Conservation (phyloP, 768 basidiomycete genomes). For the Phlebiopsis flavidoalba region DNA sequence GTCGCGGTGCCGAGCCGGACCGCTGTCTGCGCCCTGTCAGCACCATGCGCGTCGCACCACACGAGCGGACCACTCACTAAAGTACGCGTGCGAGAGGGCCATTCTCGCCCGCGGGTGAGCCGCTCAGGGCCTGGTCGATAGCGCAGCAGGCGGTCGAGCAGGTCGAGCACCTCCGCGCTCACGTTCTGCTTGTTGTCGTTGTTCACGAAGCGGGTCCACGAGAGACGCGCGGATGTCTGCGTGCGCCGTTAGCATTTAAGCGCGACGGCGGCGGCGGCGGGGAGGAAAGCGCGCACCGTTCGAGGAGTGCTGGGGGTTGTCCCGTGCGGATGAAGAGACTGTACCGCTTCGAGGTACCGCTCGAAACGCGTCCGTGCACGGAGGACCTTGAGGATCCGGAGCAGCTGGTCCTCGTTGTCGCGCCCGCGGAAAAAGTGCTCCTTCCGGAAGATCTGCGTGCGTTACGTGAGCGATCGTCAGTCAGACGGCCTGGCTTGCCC, state of each 20-base stretch:
- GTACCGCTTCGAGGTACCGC: constrained; percentile 87
- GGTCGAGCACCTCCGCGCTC: constrained; percentile 91
- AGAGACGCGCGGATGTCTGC: constrained; percentile 86
- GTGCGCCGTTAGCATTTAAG: not conserved
- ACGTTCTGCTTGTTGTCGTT: constrained; percentile 92
- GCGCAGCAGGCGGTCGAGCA: constrained; percentile 89
- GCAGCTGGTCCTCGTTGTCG: constrained; percentile 96
- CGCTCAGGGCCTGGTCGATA: constrained; percentile 98
- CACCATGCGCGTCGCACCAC: not conserved
- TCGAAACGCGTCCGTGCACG: constrained; percentile 88
- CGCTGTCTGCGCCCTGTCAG: constrained; percentile 16
- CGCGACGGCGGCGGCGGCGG: not conserved
- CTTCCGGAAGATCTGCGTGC: constrained; percentile 86
- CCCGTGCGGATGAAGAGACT: constrained; percentile 88
- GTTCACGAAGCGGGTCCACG: constrained; percentile 92
- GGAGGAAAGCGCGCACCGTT: constrained; percentile 50
- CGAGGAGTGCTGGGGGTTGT: constrained; percentile 90
- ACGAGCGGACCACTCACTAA: constrained; percentile 45
- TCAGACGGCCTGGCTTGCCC: not conserved
- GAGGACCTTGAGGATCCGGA: constrained; percentile 95
- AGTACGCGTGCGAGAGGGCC: constrained; percentile 89
- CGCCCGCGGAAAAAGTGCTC: constrained; percentile 99
- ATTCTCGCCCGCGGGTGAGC: constrained; percentile 88
- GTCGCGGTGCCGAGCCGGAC: constrained; percentile 24
- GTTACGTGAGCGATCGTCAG: not conserved